A percentile compares a stretch with the other conserved stretches of the same genome.
Evolutionary conservation across 345 rosid species (phyloP).

Genomic region (Citrus mangshanensis): DNA sequence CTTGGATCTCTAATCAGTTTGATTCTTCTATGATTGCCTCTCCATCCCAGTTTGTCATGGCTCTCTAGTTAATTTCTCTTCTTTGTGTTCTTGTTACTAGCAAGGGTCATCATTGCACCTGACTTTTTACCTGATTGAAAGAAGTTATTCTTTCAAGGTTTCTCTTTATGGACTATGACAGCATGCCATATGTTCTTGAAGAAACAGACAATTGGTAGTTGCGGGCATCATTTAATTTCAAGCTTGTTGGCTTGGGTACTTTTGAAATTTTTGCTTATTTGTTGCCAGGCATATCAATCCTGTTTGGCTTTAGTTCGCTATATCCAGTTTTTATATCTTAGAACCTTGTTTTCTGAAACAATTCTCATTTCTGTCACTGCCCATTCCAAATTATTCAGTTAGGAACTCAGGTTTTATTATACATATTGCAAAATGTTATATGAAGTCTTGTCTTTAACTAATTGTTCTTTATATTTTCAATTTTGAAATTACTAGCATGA

Average conservation of each 20-base stretch:
- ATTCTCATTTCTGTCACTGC: not conserved
- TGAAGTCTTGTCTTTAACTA: not conserved
- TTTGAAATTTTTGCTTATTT: not conserved
- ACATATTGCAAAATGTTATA: not conserved
- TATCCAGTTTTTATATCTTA: not conserved
- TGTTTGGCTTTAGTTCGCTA: not conserved
- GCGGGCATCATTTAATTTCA: not conserved
- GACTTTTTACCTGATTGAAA: not conserved
- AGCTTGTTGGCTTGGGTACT: not conserved
- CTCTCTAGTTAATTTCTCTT: not conserved
- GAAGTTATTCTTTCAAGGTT: not conserved
- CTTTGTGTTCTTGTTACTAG: not conserved
- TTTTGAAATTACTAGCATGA: conserved; percentile 57
- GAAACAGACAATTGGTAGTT: not conserved
- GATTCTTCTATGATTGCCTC: not conserved
- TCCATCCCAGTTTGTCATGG: not conserved
- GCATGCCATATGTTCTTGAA: not conserved
- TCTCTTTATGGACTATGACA: conserved; percentile 4
- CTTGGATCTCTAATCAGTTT: not conserved
- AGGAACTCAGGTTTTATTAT: not conserved
- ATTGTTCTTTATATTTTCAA: conserved; percentile 11
- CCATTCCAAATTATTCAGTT: not conserved
- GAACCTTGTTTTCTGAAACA: not conserved
- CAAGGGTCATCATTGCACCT: not conserved
- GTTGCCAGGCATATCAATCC: not conserved